phyloP scores from a whole-genome alignment of 495 filamentous ascomycete genomes.

The Elasticomyces elasticus region DNA sequence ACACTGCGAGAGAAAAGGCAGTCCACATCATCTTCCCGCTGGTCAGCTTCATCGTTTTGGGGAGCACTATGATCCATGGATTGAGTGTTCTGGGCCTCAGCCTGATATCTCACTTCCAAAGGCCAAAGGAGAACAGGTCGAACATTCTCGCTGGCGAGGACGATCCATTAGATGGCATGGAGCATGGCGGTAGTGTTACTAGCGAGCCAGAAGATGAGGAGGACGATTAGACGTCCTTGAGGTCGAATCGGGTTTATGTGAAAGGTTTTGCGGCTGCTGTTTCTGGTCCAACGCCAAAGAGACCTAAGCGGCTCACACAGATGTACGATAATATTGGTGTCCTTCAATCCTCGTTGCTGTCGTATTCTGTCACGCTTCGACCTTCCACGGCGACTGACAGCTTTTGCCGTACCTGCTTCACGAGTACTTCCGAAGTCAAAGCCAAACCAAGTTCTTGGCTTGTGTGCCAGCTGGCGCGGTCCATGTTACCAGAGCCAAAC shows the following conservation, averaged over 20 bases:
- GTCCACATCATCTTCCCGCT: conserved; percentile 41
- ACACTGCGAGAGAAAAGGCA: conserved; percentile 20
- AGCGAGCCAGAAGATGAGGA: conserved; percentile 11
- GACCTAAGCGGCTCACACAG: too few relatives aligned
- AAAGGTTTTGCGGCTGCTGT: too few relatives aligned
- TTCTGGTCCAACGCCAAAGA: too few relatives aligned
- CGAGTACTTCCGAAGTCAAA: conserved; percentile 28
- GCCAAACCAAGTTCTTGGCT: conserved; percentile 67
- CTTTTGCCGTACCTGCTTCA: neutral
- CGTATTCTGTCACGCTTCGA: neutral
- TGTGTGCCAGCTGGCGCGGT: conserved; percentile 67
- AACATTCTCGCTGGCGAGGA: conserved; percentile 26
- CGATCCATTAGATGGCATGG: conserved; percentile 37
- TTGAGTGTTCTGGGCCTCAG: conserved; percentile 37
- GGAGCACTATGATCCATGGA: conserved; percentile 41
- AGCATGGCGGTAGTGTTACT: conserved; percentile 34
- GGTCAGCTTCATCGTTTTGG: conserved; percentile 40
- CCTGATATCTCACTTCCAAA: conserved; percentile 33
- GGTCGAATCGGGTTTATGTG: too few relatives aligned
- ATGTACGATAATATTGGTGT: too few relatives aligned
- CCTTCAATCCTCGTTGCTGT: neutral
- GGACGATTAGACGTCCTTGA: neutral
- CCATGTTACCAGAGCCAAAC: conserved; percentile 66
- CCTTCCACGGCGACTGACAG: conserved; percentile 3
- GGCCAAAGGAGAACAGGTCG: conserved; percentile 33